Evolutionary conservation across 2,329 filamentous ascomycete species (phyloP), one percentile per base, ranked within the genome.

Genomic region (Aspergillus cejpii): DNA sequence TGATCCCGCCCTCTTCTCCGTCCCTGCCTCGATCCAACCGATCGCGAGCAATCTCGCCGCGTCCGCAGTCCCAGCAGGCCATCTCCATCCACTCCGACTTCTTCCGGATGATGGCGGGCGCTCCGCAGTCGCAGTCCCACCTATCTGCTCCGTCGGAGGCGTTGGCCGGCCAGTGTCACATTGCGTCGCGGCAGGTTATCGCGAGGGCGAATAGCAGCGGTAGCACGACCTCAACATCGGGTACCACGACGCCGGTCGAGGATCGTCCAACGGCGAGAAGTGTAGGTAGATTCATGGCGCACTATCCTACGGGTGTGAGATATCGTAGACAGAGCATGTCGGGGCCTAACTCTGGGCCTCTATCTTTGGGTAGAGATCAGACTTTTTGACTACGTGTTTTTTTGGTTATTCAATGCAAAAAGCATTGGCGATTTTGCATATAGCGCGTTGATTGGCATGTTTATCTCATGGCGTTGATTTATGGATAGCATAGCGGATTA

Each of bases 251-350:
- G 3, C 52, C 54, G 10, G 33, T 43, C 3, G 59, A 59, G 19
- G 59, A 58, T n/a, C 52, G 51, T 4, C 43, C 46, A 39, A 37
- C 44, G 10, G 37, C 50, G n/a, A 34, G 31, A 37, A 38, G 45
- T 6, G 36, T 51, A n/a, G 48, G 50, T 11, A 37, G 55, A 2
- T 42, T 53, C n/a, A 55, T 60, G 47, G 51, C 52, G 14, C 57
- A 60, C 48, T 58, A 61, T 49, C 48, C 54, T 26, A 50, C 50
- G 5, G 52, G 59, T 5, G 47, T 54, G 27, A 51, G 57, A 10
- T 50, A 57, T 47, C 55, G 58, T 17, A 53, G 57, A 37, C 48
- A 53, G 24, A 60, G 56, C 46, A 44, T 56, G 23, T 52, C 58
- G 15, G 54, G 57, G n/a, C 48, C 48, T 12, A 49, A 58, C 51